A percentile compares a stretch with the other conserved stretches of the same genome.
Evolutionary conservation across 2,329 filamentous ascomycete genomes (phyloP).

Genomic region (Nigrospora sphaerica): DNA sequence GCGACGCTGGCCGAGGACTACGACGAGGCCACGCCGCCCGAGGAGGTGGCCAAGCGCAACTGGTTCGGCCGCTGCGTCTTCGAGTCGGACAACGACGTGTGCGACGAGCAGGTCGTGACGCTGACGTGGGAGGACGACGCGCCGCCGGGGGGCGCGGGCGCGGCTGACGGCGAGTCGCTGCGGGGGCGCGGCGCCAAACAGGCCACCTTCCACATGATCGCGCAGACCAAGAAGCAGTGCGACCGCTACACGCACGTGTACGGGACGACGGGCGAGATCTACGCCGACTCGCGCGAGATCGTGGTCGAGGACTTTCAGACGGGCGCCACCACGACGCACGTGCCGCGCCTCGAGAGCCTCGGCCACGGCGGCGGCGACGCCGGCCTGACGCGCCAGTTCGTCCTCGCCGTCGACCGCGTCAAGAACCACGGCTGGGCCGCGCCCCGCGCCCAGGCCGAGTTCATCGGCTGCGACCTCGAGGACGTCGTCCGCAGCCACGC

Average conservation of each 20-base stretch:
- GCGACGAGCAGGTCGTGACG: constrained; percentile 86
- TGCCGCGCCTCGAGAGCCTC: constrained; percentile 53
- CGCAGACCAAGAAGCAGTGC: constrained; percentile 81
- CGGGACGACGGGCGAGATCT: constrained; percentile 78
- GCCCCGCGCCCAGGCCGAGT: constrained; percentile 63
- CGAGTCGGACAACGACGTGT: constrained; percentile 88
- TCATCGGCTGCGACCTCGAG: constrained; percentile 76
- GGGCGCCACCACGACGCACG: constrained; percentile 44
- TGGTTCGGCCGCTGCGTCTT: constrained; percentile 96
- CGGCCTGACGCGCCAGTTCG: constrained; percentile 75
- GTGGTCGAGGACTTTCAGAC: constrained; percentile 65
- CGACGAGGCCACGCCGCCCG: constrained; percentile 36
- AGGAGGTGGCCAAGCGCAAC: constrained; percentile 44
- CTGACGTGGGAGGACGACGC: constrained; percentile 77
- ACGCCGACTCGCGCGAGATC: constrained; percentile 75
- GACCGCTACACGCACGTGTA: constrained; percentile 80
- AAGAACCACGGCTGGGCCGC: constrained; percentile 63
- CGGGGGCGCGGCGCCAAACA: constrained; percentile 65
- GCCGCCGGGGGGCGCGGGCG: constrained; percentile 12
- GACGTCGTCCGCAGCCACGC: constrained; percentile 87
- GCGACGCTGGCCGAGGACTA: constrained; percentile 41
- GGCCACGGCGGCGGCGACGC: constrained; percentile 72
- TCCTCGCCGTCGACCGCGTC: constrained; percentile 73
- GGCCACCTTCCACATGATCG: constrained; percentile 89
- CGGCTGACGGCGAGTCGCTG: constrained; percentile 11